Evolutionary conservation across 1,284 basidiomycete genomes (phyloP), one percentile per base, ranked within the genome.

Genomic region (Singerocomus inundabilis): DNA sequence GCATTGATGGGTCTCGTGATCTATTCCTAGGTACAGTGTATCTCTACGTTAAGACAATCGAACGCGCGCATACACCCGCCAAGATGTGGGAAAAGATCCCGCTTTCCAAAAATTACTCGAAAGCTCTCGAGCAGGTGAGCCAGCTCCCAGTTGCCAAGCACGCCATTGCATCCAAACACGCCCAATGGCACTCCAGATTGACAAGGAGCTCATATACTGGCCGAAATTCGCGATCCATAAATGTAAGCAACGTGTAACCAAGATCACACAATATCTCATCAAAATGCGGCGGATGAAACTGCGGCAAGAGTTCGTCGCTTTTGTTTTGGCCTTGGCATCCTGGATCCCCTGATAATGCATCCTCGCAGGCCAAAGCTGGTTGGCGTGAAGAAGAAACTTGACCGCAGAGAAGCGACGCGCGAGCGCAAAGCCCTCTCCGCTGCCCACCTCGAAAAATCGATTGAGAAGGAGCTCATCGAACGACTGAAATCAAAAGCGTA

Each of bases 261-360:
- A 98, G 76, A 98, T 99, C 61, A 99, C 96, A 0, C 97, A 99
- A 70, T 99, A 98, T 67, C 81, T 99, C 55, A 98, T 99, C 72
- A 97, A 98, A 77, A 94, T 99, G 91, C 80, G 97, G 52, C 84
- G 92, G 36, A 73, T 98, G 61, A 89, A 88, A 62, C 77, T 96
- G 54, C 86, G 91, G 48, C 86, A 96, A 70, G 88, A 94, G 93
- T 95, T 54, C 61, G 91, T 80, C 26, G 6, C 28, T 28, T 28
- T 28, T 28, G 9, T 41, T 41, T 41, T 55, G 42, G 29, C 6
- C 53, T 33, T 30, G 26, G 49, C 41, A 37, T 16, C 30, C 39
- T 44, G 39, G 33, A 26, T 21, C 34, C 34, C 13, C 46, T 40
- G 44, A 57, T 33, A 18, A 10, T 25, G 16, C 4, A 2, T 36